phyloP scores from a whole-genome alignment of 495 filamentous ascomycete genomes.

The Rhizodiscina lignyota region DNA sequence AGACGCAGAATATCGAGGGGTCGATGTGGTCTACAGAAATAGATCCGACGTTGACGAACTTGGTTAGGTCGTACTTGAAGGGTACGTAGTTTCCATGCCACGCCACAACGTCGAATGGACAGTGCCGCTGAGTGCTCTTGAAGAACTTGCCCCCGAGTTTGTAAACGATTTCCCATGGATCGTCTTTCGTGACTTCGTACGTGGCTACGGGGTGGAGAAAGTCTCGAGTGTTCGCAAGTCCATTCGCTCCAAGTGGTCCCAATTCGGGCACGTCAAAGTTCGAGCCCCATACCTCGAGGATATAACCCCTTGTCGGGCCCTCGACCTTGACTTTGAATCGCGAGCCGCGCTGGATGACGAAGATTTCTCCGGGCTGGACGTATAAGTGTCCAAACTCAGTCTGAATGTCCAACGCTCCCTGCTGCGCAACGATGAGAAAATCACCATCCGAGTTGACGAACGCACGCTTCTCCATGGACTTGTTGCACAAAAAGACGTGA shows the following conservation, averaged over 20 bases:
- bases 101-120: slow-evolving; percentile 34
- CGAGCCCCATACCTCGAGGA: slow-evolving; percentile 32
- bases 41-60: slow-evolving; percentile 33
- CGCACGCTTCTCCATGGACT: slow-evolving; percentile 29
- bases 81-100: slow-evolving; percentile 36
- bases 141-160: slow-evolving; percentile 36
- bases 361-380: slow-evolving; percentile 32
- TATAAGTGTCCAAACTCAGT: slow-evolving; percentile 31
- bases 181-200: slow-evolving; percentile 17
- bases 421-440: slow-evolving; percentile 30
- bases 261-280: slow-evolving; percentile 33
- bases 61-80: slow-evolving; percentile 34
- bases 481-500: slow-evolving; percentile 29
- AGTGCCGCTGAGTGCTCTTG: slow-evolving; percentile 30
- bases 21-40: slow-evolving; percentile 36
- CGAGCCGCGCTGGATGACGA: slow-evolving; percentile 30
- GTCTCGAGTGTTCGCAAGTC: slow-evolving; percentile 32
- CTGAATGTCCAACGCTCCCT: slow-evolving; percentile 31
- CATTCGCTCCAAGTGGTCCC: slow-evolving; percentile 33
- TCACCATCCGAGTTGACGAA: slow-evolving; percentile 35
- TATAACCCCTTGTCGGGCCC: slow-evolving; percentile 31
- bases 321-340: slow-evolving; percentile 31
- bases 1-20: slow-evolving; percentile 33
- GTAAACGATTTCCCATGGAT: slow-evolving; percentile 31
- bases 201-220: slow-evolving; percentile 28